Percentiles rank a stretch among this genome's conserved stretches.
These are phyloP conservation scores for Tieghemiomyces parasiticus DNA, from an alignment of 192 early-diverging fungal genomes.

Conservation along the genomic window DNA sequence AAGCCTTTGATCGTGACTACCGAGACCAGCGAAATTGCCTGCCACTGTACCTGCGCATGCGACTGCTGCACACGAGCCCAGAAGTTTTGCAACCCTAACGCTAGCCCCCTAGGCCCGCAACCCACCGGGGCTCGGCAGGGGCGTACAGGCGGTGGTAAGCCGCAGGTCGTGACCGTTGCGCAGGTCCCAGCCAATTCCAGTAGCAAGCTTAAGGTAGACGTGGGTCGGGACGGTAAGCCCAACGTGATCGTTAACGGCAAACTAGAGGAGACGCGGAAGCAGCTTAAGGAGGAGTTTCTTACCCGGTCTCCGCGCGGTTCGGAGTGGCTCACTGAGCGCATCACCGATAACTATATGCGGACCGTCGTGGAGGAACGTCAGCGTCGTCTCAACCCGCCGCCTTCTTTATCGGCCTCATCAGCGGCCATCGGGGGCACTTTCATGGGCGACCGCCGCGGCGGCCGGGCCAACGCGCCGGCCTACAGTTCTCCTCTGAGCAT, in stretches of 20 bases:
- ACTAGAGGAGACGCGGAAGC: slow-evolving; percentile 3
- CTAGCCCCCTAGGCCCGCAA: not conserved
- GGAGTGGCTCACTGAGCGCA: slow-evolving; percentile 10
- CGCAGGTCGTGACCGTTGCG: no score
- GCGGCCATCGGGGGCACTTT: no score
- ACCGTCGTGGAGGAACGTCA: slow-evolving; percentile 9
- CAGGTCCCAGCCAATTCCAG: not conserved
- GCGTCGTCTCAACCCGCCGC: not conserved
- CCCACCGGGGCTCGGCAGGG: no score
- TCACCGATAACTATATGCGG: slow-evolving; percentile 6
- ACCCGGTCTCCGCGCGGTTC: slow-evolving; percentile 1
- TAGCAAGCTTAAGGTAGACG: not conserved
- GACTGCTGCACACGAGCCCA: slow-evolving; percentile 3
- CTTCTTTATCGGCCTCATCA: not conserved
- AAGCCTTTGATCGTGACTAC: not conserved
- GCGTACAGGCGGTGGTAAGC: no score
- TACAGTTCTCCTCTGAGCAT: not conserved
- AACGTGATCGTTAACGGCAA: slow-evolving; percentile 4
- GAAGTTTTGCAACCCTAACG: slow-evolving; percentile 2
- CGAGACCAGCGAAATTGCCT: not conserved
- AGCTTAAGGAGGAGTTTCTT: not conserved
- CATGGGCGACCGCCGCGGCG: not conserved
- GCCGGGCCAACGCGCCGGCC: not conserved
- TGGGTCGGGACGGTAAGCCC: not conserved
- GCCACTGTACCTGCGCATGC: not conserved